A percentile compares a stretch with the other conserved stretches of the same genome.
Evolutionary conservation across 2,329 filamentous ascomycete genomes (phyloP).

Genomic region (Coleophoma cylindrospora): DNA sequence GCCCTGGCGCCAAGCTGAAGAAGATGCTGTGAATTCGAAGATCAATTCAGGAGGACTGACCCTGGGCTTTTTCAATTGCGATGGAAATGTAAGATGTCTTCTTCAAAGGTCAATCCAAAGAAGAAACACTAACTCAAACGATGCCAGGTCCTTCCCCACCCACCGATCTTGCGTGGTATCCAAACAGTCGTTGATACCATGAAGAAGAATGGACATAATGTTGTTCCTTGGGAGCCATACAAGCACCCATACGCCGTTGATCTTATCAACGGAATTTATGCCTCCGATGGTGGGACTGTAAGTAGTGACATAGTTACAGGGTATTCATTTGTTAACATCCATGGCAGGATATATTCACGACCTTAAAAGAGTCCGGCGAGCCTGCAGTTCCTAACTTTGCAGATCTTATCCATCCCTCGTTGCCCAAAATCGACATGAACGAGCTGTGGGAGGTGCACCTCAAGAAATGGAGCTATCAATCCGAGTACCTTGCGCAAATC

Average conservation of each 20-base stretch:
- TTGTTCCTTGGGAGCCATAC: constrained; percentile 28
- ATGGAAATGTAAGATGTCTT: constrained; percentile 24
- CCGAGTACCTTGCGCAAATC: constrained; percentile 28
- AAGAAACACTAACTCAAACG: neutral
- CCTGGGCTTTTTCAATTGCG: constrained; percentile 29
- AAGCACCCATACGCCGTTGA: constrained; percentile 24
- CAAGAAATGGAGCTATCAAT: constrained; percentile 23
- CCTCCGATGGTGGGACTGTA: constrained; percentile 17
- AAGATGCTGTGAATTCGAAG: constrained; percentile 26
- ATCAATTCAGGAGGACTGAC: constrained; percentile 28
- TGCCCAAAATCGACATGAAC: constrained; percentile 17
- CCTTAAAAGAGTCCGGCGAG: constrained; percentile 24
- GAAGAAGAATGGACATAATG: constrained; percentile 28
- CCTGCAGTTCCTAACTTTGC: constrained; percentile 29
- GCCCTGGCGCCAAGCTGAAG: constrained; percentile 27
- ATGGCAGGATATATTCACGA: constrained; percentile 11
- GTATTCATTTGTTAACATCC: neutral
- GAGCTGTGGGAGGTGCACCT: constrained; percentile 17
- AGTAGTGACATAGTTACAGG: neutral
- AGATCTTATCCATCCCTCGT: constrained; percentile 13
- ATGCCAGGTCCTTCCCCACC: constrained; percentile 27
- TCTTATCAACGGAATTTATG: constrained; percentile 20
- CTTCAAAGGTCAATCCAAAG: neutral
- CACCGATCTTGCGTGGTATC: constrained; percentile 28
- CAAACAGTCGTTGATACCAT: constrained; percentile 24